Base-by-base conservation (phyloP, 345 rosid genomes). In the Arabis hirsuta region DNA sequence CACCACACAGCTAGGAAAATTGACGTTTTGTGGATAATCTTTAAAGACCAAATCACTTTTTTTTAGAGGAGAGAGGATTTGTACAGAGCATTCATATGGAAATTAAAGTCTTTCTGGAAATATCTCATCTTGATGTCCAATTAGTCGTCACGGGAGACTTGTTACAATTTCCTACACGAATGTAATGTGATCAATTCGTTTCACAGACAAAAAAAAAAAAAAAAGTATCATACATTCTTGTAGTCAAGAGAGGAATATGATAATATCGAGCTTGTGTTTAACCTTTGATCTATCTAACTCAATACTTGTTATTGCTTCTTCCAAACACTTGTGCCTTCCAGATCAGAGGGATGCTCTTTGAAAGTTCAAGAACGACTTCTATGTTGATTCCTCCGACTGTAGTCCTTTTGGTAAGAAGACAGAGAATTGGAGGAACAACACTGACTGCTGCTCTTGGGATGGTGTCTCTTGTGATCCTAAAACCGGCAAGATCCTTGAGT, bases 381-480 rank as follows among this genome's bases (percentile, higher is more conserved):
- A 26, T 24, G 1, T 27, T 22, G 5, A 13, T 31, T 5, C 7
- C 6, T 22, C 24, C 24, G 4, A 3, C 32, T 4, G 38, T 38
- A 12, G 2, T 2, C 5, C 14, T 12, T 4, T 1, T 39, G 12
- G 42, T 20, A 2, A 12, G 12, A 41, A 61, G 31, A 48, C 44
- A 29, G 56, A 48, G 9, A 10, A 2, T 3, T 64, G 57, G 53
- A 44, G 6, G 7, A 29, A 62, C 38, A 64, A 34, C 57, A 45
- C 39, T 29, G 69, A 64, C 47, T 63, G 68, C 0, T 63, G 68
- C 5, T 63, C 44, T 27, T 63, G 68, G 43, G 20, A 8, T 8
- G 78, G 78, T 8, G 27, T 74, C 41, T 57, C 4, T 19, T 74
- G 73, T 68, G 61, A 74, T 38, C 16, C 12, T 0, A 51, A 26